Percentiles rank a stretch among this genome's conserved stretches.
phyloP scores from a whole-genome alignment of 2,329 filamentous ascomycete species.

The Periconia sp. region DNA sequence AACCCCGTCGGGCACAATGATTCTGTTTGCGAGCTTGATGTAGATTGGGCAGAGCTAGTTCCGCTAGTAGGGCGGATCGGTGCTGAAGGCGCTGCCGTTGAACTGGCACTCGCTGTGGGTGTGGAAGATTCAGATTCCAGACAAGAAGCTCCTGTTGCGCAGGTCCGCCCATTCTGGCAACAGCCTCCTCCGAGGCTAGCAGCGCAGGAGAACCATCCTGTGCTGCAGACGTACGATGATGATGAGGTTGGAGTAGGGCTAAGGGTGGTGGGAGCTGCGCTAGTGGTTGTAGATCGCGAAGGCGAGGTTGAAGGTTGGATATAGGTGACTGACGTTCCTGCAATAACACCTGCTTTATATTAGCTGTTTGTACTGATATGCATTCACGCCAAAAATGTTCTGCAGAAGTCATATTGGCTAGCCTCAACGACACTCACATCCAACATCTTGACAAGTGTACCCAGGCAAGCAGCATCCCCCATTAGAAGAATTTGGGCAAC shows the following conservation, averaged over 20 bases:
- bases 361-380: background rate
- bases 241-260: constrained; percentile 19
- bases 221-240: constrained; percentile 42
- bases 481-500: constrained; percentile 65
- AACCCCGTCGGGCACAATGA: constrained; percentile 79
- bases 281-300: constrained; percentile 36
- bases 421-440: constrained; percentile 58
- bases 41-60: constrained; percentile 33
- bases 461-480: constrained; percentile 77
- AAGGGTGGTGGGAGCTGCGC: constrained; percentile 20
- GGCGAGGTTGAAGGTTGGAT: constrained; percentile 35
- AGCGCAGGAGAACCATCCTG: constrained; percentile 50
- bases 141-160: constrained; percentile 45
- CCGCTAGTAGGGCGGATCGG: constrained; percentile 48
- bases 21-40: constrained; percentile 66
- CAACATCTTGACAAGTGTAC: constrained; percentile 68
- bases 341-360: constrained; percentile 24
- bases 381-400: too few species aligned
- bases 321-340: constrained; percentile 32
- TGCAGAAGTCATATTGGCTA: background rate
- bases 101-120: constrained; percentile 11
- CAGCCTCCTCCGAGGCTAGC: constrained; percentile 52
- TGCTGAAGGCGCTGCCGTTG: constrained; percentile 36
- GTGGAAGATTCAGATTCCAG: constrained; percentile 34
- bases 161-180: constrained; percentile 50